A percentile compares a stretch with the other conserved stretches of the same genome.
These are phyloP conservation scores for Dothidotthia symphoricarpi DNA, from an alignment of 2,329 filamentous ascomycete genomes.

Conservation along the genomic window DNA sequence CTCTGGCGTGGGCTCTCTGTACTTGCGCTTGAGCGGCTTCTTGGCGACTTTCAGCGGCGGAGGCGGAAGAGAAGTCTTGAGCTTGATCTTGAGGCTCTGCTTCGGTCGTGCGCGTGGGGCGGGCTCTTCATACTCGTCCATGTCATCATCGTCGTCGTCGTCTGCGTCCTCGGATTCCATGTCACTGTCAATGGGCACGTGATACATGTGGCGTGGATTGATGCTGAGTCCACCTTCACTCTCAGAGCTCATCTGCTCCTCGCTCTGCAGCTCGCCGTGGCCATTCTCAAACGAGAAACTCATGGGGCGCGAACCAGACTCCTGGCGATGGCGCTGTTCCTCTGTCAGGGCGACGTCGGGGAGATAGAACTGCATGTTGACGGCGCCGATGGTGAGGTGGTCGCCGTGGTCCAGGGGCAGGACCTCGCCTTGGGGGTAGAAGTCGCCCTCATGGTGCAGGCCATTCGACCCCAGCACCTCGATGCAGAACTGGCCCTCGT, in stretches of 20 bases:
- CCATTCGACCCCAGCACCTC: constrained; percentile 64
- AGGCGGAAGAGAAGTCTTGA: constrained; percentile 19
- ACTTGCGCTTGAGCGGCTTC: constrained; percentile 28
- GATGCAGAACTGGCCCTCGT: constrained; percentile 64
- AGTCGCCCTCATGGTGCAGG: constrained; percentile 49
- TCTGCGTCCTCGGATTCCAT: constrained; percentile 29
- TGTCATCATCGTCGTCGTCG: constrained; percentile 19
- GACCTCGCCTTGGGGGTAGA: constrained; percentile 17
- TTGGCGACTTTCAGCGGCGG: constrained; percentile 20
- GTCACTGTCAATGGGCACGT: constrained; percentile 27
- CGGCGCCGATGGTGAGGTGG: constrained; percentile 68
- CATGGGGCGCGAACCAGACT: constrained; percentile 59
- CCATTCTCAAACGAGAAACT: constrained; percentile 70
- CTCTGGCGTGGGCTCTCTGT: constrained; percentile 28
- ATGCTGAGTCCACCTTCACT: constrained; percentile 35
- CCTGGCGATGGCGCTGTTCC: constrained; percentile 51
- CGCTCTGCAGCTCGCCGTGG: constrained; percentile 55
- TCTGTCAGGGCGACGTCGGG: constrained; percentile 54
- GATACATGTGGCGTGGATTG: constrained; percentile 36
- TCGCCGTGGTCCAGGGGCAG: constrained; percentile 61
- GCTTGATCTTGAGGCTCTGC: constrained; percentile 32
- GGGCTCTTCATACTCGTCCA: constrained; percentile 44
- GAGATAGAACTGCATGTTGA: constrained; percentile 67
- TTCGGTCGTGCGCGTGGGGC: constrained; percentile 26
- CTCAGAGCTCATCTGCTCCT: constrained; percentile 41